Evolutionary conservation across 2,329 filamentous ascomycete species (phyloP).

Genomic region (Calonectria leucothoes): DNA sequence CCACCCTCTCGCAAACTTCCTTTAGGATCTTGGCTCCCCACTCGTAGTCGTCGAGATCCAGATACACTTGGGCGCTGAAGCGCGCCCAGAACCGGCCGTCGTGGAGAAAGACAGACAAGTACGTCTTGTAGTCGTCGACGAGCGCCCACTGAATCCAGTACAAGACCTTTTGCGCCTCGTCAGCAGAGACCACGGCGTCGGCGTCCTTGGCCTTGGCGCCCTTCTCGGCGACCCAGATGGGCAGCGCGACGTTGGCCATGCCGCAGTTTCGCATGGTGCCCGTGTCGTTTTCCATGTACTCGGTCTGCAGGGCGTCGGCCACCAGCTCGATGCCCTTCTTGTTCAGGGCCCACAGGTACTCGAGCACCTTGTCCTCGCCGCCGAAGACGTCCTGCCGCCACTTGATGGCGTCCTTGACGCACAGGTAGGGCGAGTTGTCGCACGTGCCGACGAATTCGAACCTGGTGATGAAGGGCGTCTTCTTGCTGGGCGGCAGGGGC

Average conservation of each 20-base stretch:
- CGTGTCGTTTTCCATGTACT: slow-evolving; percentile 75
- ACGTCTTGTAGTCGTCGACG: slow-evolving; percentile 74
- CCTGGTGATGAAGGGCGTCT: slow-evolving; percentile 72
- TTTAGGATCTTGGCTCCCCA: slow-evolving; percentile 72
- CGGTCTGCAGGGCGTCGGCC: slow-evolving; percentile 74
- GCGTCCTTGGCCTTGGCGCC: slow-evolving; percentile 41
- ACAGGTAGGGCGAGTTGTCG: slow-evolving; percentile 79
- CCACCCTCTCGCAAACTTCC: slow-evolving; percentile 56
- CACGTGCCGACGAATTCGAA: slow-evolving; percentile 84
- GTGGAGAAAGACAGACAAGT: slow-evolving; percentile 73
- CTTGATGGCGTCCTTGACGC: slow-evolving; percentile 75
- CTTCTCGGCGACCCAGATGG: slow-evolving; percentile 59
- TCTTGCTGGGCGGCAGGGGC: slow-evolving; percentile 57
- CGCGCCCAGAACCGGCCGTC: slow-evolving; percentile 75
- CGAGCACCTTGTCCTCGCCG: slow-evolving; percentile 77
- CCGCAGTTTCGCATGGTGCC: slow-evolving; percentile 73
- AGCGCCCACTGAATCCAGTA: slow-evolving; percentile 70
- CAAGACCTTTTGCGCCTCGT: slow-evolving; percentile 53
- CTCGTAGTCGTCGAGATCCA: slow-evolving; percentile 84
- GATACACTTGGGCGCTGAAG: slow-evolving; percentile 84
- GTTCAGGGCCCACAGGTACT: slow-evolving; percentile 73
- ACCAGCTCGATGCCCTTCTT: slow-evolving; percentile 70
- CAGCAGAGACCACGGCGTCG: slow-evolving; percentile 43
- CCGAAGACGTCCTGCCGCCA: slow-evolving; percentile 78
- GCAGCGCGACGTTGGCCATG: slow-evolving; percentile 80